Conservation (phyloP, 306 rosid genomes). For the Oemleria cerasiformis region DNA sequence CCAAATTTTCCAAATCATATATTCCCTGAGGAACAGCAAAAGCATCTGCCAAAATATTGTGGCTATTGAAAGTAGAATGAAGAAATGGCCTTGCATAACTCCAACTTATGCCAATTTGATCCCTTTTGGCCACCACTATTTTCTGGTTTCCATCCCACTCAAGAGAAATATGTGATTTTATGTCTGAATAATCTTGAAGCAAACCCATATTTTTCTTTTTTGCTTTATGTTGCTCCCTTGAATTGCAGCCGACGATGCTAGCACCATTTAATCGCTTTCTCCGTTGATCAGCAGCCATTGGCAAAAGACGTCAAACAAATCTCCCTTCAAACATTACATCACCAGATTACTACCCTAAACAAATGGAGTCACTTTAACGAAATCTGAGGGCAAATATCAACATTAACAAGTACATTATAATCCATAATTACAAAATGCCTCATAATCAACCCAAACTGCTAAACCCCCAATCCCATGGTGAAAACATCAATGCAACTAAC, state of each 20-base stretch:
- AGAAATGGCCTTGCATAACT: constrained; percentile 58
- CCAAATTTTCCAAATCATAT: constrained; percentile 61
- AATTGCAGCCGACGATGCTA: constrained; percentile 45
- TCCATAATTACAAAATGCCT: not conserved
- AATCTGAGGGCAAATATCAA: constrained; percentile 30
- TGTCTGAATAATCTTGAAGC: constrained; percentile 45
- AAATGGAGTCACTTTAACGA: constrained; percentile 19
- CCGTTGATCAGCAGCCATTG: constrained; percentile 91
- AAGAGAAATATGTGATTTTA: constrained; percentile 68
- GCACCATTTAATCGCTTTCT: constrained; percentile 75
- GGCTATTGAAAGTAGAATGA: constrained; percentile 35
- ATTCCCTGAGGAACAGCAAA: constrained; percentile 63
- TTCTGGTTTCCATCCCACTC: constrained; percentile 78
- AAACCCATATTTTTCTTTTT: constrained; percentile 56
- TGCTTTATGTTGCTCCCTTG: constrained; percentile 58
- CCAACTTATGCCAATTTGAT: constrained; percentile 81
- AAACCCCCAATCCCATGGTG: not conserved
- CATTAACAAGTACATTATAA: not conserved
- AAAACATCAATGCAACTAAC: not conserved
- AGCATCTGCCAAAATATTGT: constrained; percentile 65
- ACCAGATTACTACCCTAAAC: constrained; percentile 19
- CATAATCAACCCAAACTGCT: not conserved
- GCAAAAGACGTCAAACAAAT: constrained; percentile 14
- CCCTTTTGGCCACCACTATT: constrained; percentile 77
- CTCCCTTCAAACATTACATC: constrained; percentile 21